Evolutionary conservation across 768 basidiomycete genomes (phyloP).

Genomic region (Auricularia sp.): DNA sequence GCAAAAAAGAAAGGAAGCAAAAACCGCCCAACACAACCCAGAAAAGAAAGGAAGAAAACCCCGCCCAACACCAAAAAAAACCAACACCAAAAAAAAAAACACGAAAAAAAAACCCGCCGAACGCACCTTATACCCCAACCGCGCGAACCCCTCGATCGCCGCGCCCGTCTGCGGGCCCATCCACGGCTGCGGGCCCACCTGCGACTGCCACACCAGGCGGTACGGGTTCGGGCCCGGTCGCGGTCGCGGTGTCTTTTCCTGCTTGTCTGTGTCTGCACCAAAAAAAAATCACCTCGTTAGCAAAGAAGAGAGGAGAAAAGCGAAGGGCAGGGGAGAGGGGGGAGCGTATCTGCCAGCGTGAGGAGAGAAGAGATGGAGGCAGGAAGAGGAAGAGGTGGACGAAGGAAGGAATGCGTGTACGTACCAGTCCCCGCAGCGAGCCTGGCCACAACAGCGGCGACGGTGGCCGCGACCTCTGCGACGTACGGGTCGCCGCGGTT

Average conservation of each 20-base stretch:
- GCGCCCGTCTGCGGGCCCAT: conserved; percentile 95
- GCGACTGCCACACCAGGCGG: conserved; percentile 94
- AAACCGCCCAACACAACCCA: too few species aligned
- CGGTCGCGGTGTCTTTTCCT: too few species aligned
- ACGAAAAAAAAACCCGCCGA: too few species aligned
- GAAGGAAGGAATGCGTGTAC: conserved; percentile 2
- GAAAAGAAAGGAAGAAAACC: too few species aligned
- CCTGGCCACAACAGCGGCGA: conserved; percentile 85
- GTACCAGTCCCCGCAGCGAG: conserved; percentile 28
- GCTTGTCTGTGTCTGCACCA: conserved; percentile 29
- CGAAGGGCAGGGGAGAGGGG: too few species aligned
- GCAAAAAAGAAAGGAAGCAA: too few species aligned
- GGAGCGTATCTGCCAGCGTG: conserved; percentile 7
- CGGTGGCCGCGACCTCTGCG: conserved; percentile 88
- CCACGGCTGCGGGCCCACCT: conserved; percentile 96
- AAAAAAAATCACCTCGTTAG: too few species aligned
- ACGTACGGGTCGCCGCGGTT: conserved; percentile 98
- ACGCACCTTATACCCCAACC: conserved; percentile 51
- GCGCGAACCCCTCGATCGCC: conserved; percentile 77
- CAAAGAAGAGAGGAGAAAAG: too few species aligned
- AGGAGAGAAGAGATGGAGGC: conserved; percentile 11
- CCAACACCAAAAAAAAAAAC: too few species aligned
- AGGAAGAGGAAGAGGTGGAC: conserved; percentile 8
- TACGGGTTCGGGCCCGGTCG: conserved; percentile 48
- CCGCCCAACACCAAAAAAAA: too few species aligned